Evolutionary conservation across 768 basidiomycete species (phyloP).

Genomic region (Boletus rubroflammeus): DNA sequence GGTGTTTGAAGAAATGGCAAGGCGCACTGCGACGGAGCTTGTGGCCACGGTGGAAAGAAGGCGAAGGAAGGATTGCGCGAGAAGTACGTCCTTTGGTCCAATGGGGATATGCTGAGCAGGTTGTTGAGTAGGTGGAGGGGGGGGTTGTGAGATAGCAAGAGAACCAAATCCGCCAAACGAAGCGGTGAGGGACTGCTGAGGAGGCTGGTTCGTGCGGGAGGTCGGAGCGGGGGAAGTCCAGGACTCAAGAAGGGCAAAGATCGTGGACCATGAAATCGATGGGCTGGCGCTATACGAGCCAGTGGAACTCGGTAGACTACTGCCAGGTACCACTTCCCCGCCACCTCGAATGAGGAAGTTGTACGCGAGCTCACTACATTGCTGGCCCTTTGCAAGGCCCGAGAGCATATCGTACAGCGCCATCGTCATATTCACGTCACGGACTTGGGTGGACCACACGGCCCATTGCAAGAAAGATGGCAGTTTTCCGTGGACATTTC

Average conservation of each 20-base stretch:
- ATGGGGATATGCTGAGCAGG: slow-evolving; percentile 43
- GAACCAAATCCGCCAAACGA: slow-evolving; percentile 30
- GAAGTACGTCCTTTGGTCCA: slow-evolving; percentile 67
- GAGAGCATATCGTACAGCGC: slow-evolving; percentile 87
- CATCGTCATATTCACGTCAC: slow-evolving; percentile 69
- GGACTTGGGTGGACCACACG: slow-evolving; percentile 75
- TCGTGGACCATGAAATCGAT: slow-evolving; percentile 71
- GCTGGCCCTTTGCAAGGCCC: slow-evolving; percentile 78
- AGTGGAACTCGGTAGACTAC: slow-evolving; percentile 40
- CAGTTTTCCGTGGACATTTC: slow-evolving; percentile 64
- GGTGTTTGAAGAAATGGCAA: slow-evolving; percentile 69
- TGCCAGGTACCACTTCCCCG: slow-evolving; percentile 63
- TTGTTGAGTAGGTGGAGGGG: slow-evolving; percentile 35
- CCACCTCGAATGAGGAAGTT: slow-evolving; percentile 84
- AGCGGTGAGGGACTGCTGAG: slow-evolving; percentile 38
- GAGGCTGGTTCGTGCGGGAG: slow-evolving; percentile 42
- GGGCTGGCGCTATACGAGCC: slow-evolving; percentile 43
- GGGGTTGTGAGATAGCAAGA: slow-evolving; percentile 29
- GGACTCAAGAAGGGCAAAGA: slow-evolving; percentile 72
- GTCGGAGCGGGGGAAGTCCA: slow-evolving; percentile 60
- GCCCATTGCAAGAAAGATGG: slow-evolving; percentile 88
- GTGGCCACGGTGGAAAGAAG: slow-evolving; percentile 73
- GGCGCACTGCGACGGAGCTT: slow-evolving; percentile 72
- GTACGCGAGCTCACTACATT: slow-evolving; percentile 82
- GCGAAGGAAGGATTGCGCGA: slow-evolving; percentile 78